Evolutionary conservation across 208 protist genomes (phyloP).

Genomic region (Wallacemonas sp.): DNA sequence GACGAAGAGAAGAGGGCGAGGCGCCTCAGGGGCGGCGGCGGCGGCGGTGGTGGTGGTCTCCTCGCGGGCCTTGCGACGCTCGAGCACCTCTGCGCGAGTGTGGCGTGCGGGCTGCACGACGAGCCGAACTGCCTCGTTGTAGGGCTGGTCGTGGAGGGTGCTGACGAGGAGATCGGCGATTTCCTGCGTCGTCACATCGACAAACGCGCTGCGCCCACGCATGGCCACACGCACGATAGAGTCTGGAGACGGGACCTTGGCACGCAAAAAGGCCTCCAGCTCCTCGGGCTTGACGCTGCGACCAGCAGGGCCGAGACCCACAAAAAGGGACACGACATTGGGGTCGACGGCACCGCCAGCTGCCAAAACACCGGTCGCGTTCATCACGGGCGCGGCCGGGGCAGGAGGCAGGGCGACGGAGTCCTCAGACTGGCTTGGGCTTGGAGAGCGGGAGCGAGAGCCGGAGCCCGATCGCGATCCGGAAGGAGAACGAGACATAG

Average conservation of each 20-base stretch:
- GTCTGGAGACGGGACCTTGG: conserved; percentile 21
- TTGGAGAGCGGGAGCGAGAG: conserved; percentile 5
- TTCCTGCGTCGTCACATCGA: conserved; percentile 43
- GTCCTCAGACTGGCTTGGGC: conserved; percentile 4
- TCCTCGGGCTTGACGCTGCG: conserved; percentile 29
- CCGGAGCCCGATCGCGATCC: conserved; percentile 6
- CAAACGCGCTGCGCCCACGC: conserved; percentile 77
- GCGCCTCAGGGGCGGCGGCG: conserved; percentile 12
- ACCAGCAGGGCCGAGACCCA: conserved; percentile 58
- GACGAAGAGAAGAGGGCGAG: conserved; percentile 37
- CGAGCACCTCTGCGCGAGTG: conserved; percentile 21
- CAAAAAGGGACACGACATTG: conserved; percentile 55
- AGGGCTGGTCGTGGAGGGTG: conserved; percentile 37
- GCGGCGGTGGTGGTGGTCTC: conserved; percentile 7
- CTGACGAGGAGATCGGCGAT: conserved; percentile 52
- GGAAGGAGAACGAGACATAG: conserved; percentile 11
- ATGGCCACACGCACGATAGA: conserved; percentile 39
- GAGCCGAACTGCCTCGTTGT: conserved; percentile 49
- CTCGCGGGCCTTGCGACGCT: conserved; percentile 22
- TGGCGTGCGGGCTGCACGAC: conserved; percentile 56
- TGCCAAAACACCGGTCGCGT: no score
- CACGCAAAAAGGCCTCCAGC: conserved; percentile 25
- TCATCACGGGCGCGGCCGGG: not conserved
- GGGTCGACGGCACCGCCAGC: no score
- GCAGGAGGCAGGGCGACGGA: conserved; percentile 3